These are phyloP conservation scores for Ascochyta pisi DNA, from an alignment of 2,329 filamentous ascomycete species.

Conservation along the genomic window DNA sequence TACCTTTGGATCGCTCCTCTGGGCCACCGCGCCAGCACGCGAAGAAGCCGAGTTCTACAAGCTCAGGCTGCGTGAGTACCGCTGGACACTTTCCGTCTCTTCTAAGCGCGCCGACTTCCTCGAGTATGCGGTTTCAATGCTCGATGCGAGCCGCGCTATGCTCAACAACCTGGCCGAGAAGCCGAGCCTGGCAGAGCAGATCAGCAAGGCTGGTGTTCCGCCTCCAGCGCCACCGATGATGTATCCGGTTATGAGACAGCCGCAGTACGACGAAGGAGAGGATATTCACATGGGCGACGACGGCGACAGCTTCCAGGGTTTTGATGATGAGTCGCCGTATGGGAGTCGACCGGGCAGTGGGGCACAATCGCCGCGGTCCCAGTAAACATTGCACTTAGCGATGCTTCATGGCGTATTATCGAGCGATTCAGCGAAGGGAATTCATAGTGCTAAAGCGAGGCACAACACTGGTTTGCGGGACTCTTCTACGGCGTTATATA, in stretches of 20 bases:
- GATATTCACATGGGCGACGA: constrained; percentile 41
- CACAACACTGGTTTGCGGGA: not conserved
- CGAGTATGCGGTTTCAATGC: constrained; percentile 53
- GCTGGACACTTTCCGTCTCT: constrained; percentile 91
- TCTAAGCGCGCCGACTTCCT: constrained; percentile 69
- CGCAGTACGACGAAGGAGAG: constrained; percentile 25
- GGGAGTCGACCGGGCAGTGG: constrained; percentile 31
- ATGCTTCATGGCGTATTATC: not conserved
- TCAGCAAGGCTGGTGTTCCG: constrained; percentile 49
- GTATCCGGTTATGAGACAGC: constrained; percentile 31
- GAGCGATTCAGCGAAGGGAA: constrained; percentile 10
- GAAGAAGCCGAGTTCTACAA: constrained; percentile 96
- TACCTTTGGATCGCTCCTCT: constrained; percentile 88
- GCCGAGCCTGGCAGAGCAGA: constrained; percentile 48
- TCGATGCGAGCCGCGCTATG: constrained; percentile 55
- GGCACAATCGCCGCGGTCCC: constrained; percentile 30
- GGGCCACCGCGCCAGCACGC: constrained; percentile 83
- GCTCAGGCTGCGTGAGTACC: constrained; percentile 82
- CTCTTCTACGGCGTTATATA: constrained; percentile 14
- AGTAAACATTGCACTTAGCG: constrained; percentile 8
- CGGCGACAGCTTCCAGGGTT: constrained; percentile 42
- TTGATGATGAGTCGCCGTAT: constrained; percentile 37
- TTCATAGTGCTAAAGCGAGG: not conserved
- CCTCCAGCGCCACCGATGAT: constrained; percentile 36
- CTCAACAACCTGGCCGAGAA: constrained; percentile 55